A percentile compares a stretch with the other conserved stretches of the same genome.
phyloP scores from a whole-genome alignment of 2,329 filamentous ascomycete genomes.

The Dryadomyces quercus-mongolicae region DNA sequence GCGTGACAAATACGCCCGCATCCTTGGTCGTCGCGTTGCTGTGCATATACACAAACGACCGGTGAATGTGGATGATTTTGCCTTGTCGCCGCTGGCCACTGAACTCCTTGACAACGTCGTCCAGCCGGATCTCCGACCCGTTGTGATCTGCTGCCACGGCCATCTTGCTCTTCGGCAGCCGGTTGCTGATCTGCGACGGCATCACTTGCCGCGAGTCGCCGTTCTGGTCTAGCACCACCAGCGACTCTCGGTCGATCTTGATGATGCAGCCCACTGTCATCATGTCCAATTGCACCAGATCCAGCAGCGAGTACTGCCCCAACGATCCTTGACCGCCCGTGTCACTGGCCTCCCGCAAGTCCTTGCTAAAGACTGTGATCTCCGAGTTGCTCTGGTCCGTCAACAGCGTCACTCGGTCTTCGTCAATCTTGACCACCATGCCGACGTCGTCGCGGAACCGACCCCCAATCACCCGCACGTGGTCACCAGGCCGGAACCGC shows the following conservation, averaged over 20 bases:
- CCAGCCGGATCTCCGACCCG: slow-evolving; percentile 81
- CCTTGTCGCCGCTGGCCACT: slow-evolving; percentile 77
- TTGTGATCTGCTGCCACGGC: slow-evolving; percentile 88
- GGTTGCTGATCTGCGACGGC: slow-evolving; percentile 85
- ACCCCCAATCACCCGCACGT: slow-evolving; percentile 96
- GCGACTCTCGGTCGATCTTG: slow-evolving; percentile 87
- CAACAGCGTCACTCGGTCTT: slow-evolving; percentile 84
- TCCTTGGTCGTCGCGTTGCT: slow-evolving; percentile 78
- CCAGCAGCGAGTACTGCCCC: slow-evolving; percentile 85
- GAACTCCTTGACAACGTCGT: slow-evolving; percentile 86
- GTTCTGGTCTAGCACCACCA: slow-evolving; percentile 84
- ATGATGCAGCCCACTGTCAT: slow-evolving; percentile 88
- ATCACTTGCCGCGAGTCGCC: slow-evolving; percentile 71
- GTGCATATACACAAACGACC: slow-evolving; percentile 83
- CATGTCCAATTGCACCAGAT: slow-evolving; percentile 86
- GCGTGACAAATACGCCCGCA: slow-evolving; percentile 76
- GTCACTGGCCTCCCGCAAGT: slow-evolving; percentile 85
- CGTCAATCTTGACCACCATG: slow-evolving; percentile 88
- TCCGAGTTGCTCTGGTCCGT: slow-evolving; percentile 89
- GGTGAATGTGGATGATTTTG: slow-evolving; percentile 85
- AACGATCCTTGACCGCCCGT: slow-evolving; percentile 73
- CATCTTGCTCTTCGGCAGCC: slow-evolving; percentile 67
- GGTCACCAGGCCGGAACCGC: slow-evolving; percentile 83
- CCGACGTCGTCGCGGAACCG: slow-evolving; percentile 91
- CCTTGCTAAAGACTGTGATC: slow-evolving; percentile 96